phyloP scores from a whole-genome alignment of 2,329 filamentous ascomycete species.

The Penicillium sclerotiorum region DNA sequence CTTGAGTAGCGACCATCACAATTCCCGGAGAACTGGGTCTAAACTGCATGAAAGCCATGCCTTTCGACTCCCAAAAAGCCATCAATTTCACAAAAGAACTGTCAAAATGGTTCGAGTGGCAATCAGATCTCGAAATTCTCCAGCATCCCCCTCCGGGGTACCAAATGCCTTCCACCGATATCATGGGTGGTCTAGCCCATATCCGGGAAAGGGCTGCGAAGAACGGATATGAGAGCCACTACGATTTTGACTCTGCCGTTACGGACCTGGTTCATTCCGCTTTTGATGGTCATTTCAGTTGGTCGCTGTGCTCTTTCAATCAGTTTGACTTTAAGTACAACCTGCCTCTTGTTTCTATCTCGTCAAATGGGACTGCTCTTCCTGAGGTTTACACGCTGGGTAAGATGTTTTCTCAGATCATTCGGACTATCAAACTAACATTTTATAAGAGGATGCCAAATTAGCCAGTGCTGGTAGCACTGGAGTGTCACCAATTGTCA shows the following conservation, averaged over 20 bases:
- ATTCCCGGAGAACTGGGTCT: constrained; percentile 5
- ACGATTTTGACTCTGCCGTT: constrained; percentile 57
- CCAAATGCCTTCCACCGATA: constrained; percentile 50
- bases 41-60: constrained; percentile 15
- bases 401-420: background rate
- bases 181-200: constrained; percentile 47
- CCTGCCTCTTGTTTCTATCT: constrained; percentile 59
- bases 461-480: constrained; percentile 13
- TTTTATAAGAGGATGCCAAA: background rate
- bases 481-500: constrained; percentile 50
- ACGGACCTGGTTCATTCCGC: constrained; percentile 55
- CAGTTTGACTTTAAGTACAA: constrained; percentile 46
- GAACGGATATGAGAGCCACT: constrained; percentile 53
- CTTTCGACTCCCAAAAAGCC: constrained; percentile 13
- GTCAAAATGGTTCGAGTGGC: constrained; percentile 45
- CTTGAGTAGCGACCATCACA: too few relatives aligned
- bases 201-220: constrained; percentile 47
- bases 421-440: background rate
- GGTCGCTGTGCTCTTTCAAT: constrained; percentile 16
- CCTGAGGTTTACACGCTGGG: constrained; percentile 54
- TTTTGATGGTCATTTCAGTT: constrained; percentile 63
- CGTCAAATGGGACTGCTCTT: constrained; percentile 56
- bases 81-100: constrained; percentile 10
- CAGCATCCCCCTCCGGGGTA: constrained; percentile 56
- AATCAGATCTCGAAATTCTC: constrained; percentile 50